These are phyloP conservation scores for Canariomyces notabilis DNA, from an alignment of 2,329 filamentous ascomycete genomes.

Conservation along the genomic window DNA sequence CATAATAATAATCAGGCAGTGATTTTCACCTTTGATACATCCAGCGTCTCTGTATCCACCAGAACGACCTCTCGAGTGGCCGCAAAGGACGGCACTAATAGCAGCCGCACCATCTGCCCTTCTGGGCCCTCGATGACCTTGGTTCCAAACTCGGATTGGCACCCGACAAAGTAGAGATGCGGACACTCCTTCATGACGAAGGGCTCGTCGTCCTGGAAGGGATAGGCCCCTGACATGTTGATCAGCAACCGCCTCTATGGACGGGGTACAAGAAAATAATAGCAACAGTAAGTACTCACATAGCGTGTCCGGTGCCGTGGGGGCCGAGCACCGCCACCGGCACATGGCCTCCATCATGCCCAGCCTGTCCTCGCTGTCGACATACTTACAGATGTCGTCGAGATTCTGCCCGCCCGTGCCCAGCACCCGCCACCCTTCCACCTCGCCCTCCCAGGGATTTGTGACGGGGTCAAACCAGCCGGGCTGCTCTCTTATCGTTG, in stretches of 20 bases:
- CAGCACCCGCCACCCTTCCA: constrained; percentile 84
- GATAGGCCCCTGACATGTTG: constrained; percentile 71
- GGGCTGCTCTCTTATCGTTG: constrained; percentile 39
- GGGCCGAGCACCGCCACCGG: constrained; percentile 84
- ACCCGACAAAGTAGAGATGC: constrained; percentile 86
- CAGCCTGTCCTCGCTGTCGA: constrained; percentile 70
- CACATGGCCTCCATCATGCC: constrained; percentile 94
- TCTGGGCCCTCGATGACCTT: constrained; percentile 60
- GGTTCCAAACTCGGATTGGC: constrained; percentile 74
- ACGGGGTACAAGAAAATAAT: constrained; percentile 19
- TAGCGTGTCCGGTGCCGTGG: constrained; percentile 91
- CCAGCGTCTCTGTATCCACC: constrained; percentile 79
- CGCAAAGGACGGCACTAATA: constrained; percentile 80
- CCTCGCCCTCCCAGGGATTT: constrained; percentile 86
- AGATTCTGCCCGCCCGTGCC: constrained; percentile 89
- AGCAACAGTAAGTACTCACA: no score
- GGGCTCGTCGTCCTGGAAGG: constrained; percentile 89
- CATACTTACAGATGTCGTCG: constrained; percentile 88
- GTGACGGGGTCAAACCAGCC: constrained; percentile 86
- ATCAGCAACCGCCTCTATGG: constrained; percentile 10
- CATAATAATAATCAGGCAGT: constrained; percentile 8
- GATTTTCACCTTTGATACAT: constrained; percentile 66
- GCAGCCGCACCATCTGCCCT: constrained; percentile 67
- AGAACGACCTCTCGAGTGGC: constrained; percentile 75
- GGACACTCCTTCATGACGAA: constrained; percentile 83